Percentiles rank a stretch among this genome's conserved stretches.
These are phyloP conservation scores for Marchantia polymorpha DNA, from an alignment of 225 moss, liverwort and hornwort genomes.

Conservation along the genomic window DNA sequence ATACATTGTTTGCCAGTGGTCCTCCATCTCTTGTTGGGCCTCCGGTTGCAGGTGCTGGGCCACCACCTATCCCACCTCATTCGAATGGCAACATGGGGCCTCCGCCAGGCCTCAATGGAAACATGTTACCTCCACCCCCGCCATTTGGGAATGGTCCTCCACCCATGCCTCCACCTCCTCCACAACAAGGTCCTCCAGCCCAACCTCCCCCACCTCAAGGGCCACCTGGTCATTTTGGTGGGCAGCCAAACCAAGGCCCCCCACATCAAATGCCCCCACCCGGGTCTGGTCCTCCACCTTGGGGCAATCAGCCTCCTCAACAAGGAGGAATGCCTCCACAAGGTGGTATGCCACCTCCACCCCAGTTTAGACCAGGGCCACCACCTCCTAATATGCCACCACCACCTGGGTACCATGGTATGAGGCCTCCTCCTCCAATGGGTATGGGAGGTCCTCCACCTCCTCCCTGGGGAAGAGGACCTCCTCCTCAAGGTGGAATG, in stretches of 20 bases:
- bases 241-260: slow-evolving; percentile 36
- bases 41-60: slow-evolving; percentile 80
- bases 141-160: slow-evolving; percentile 72
- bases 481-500: slow-evolving; percentile 71
- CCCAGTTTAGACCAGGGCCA: slow-evolving; percentile 56
- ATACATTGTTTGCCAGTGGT: slow-evolving; percentile 95
- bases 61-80: slow-evolving; percentile 61
- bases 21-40: slow-evolving; percentile 90
- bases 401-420: slow-evolving; percentile 58
- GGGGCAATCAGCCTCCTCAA: slow-evolving; percentile 43
- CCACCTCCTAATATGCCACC: slow-evolving; percentile 75
- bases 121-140: slow-evolving; percentile 61
- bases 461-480: slow-evolving; percentile 65
- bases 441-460: slow-evolving; percentile 90
- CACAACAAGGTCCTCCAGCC: slow-evolving; percentile 66
- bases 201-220: slow-evolving; percentile 61
- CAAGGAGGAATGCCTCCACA: slow-evolving; percentile 40
- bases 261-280: slow-evolving; percentile 42
- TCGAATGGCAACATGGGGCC: slow-evolving; percentile 73
- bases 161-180: slow-evolving; percentile 73
- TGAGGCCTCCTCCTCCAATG: slow-evolving; percentile 64
- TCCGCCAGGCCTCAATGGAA: slow-evolving; percentile 58
- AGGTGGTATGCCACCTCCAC: slow-evolving; percentile 42
- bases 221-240: slow-evolving; percentile 52
- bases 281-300: slow-evolving; percentile 46